Conservation (phyloP, 306 rosid species). For the Elaeagnus macrophylla region DNA sequence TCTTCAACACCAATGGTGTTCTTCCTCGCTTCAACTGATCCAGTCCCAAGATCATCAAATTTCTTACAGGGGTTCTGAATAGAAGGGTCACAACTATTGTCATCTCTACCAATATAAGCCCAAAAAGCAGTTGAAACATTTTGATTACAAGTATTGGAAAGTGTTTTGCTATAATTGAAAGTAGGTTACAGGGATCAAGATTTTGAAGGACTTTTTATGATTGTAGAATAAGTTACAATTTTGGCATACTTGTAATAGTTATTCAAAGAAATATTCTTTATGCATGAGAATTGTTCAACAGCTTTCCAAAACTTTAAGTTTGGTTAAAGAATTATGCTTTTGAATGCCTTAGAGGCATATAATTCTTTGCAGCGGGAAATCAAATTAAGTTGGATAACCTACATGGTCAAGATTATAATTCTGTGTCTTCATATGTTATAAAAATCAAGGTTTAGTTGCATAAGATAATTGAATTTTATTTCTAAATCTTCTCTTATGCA, state of each 20-base stretch:
- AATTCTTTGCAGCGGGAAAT: neutral
- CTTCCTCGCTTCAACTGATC: constrained; percentile 47
- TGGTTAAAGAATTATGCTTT: constrained; percentile 26
- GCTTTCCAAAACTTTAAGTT: constrained; percentile 10
- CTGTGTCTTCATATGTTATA: no score
- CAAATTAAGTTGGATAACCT: neutral
- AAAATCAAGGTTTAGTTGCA: no score
- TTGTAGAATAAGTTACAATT: neutral
- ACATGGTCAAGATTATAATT: neutral
- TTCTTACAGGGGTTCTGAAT: constrained; percentile 46
- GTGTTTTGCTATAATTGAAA: neutral
- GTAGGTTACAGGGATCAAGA: neutral
- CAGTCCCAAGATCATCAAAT: constrained; percentile 30
- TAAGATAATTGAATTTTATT: no score
- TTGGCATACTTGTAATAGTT: neutral
- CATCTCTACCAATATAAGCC: constrained; percentile 32
- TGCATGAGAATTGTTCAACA: constrained; percentile 5
- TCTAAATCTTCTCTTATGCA: no score
- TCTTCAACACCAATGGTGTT: constrained; percentile 42
- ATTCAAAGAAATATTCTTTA: neutral
- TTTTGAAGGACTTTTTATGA: neutral
- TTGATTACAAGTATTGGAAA: neutral
- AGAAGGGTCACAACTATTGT: constrained; percentile 30
- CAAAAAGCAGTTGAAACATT: constrained; percentile 45
- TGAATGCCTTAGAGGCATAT: constrained; percentile 2